A percentile compares a stretch with the other conserved stretches of the same genome.
phyloP scores from a whole-genome alignment of 495 filamentous ascomycete species.

The Hypoxylon cercidicola region DNA sequence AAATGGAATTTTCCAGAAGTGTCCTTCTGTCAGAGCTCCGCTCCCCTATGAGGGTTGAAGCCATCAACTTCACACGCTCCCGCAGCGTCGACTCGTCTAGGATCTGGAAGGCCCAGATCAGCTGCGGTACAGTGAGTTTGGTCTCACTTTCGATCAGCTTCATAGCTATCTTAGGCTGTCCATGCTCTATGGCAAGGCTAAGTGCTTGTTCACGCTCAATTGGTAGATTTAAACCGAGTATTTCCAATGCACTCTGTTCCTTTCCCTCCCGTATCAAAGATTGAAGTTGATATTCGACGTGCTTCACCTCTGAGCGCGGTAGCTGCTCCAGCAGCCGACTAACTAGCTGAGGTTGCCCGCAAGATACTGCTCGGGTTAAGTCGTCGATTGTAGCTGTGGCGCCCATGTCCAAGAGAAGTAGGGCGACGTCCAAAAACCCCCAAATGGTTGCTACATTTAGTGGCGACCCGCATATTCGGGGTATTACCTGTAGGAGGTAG shows the following conservation, averaged over 20 bases:
- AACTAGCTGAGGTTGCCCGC: neutral
- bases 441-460: neutral
- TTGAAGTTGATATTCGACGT: neutral
- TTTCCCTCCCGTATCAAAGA: neutral
- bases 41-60: neutral
- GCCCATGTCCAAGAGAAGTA: slow-evolving; percentile 3
- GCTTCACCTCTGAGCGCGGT: neutral
- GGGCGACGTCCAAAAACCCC: slow-evolving; percentile 4
- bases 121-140: neutral
- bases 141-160: neutral
- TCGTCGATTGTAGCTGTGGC: neutral
- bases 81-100: neutral
- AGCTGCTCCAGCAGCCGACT: neutral
- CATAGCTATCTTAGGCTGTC: neutral
- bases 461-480: neutral
- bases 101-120: slow-evolving; percentile 1
- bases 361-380: neutral
- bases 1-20: slow-evolving; percentile 24
- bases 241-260: neutral
- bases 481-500: too few relatives aligned
- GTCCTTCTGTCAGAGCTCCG: slow-evolving; percentile 13
- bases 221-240: neutral
- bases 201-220: neutral
- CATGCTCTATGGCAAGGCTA: neutral
- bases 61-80: neutral